Base-by-base conservation (phyloP, 2,329 filamentous ascomycete genomes). In the Chaetothyriales sp. region DNA sequence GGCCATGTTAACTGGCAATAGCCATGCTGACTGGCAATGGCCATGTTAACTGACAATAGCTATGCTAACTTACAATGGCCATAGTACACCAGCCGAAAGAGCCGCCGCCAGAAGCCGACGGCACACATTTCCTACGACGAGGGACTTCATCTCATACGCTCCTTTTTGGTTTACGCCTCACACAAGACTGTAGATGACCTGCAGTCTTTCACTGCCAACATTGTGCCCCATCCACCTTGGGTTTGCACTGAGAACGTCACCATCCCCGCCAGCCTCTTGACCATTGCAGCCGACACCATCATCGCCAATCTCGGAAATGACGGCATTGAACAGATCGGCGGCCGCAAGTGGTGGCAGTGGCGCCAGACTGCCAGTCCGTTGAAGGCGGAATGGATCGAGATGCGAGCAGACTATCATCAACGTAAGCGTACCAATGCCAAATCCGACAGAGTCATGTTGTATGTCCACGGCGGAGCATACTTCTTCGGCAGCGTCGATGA, bases 401-500 rank as follows among this genome's bases (percentile, higher is more conserved):
- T 95, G 89, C 82, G 80, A 59, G 76, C 81, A 49, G 85, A 97
- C 66, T 83, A 86, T 63, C 74, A 83, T 54, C 81, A 85, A 63
- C 80, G 87, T 52, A 83, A 82, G 65, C 78, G 77, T 62, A 70
- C 70, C 0, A 70, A 70, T 15, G 77, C 80, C 47, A 74, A 76
- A 19, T 77, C 78, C 18, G 82, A 81, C 59, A 81, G 89, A 49
- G 81, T 94, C 53, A 95, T 97, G 79, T 73, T 98, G 20, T 97
- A 97, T 68, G 75, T 97, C 19, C 92, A 97, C 64, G 92, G 92
- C 13, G 90, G 90, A 5, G 90, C 86, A 18, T 97, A 95, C 69
- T 98, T 83, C 69, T 97, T 98, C 65, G 90, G 92, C 13, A 94
- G 88, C 61, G 83, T 95, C 40, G 89, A 95, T 64, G 89, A 94